These are phyloP conservation scores for Penicillium macrosclerotiorum DNA, from an alignment of 495 filamentous ascomycete species.

Conservation along the genomic window DNA sequence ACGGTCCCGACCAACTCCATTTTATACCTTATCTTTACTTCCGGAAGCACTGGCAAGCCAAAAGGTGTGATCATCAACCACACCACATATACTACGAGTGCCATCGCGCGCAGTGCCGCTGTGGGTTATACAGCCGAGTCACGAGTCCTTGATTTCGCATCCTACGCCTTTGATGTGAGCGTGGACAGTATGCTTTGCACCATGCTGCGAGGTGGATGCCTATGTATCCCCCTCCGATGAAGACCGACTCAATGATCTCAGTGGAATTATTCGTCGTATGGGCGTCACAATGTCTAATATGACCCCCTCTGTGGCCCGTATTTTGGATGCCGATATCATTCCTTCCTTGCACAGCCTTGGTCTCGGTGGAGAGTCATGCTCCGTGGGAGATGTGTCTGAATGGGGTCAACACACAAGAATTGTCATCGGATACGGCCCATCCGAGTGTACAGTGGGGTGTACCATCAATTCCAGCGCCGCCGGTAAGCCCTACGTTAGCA, in stretches of 20 bases:
- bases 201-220: conserved; percentile 34
- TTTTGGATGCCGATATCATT: conserved; percentile 20
- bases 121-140: conserved; percentile 2
- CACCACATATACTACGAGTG: conserved; percentile 21
- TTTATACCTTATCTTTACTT: conserved; percentile 32
- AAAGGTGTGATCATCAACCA: conserved; percentile 47
- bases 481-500: conserved; percentile 14
- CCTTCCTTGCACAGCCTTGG: conserved; percentile 20
- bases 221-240: conserved; percentile 38
- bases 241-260: conserved; percentile 25
- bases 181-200: conserved; percentile 56
- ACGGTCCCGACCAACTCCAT: neutral
- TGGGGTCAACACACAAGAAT: conserved; percentile 20
- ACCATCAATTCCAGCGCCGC: conserved; percentile 9
- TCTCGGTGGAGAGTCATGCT: conserved; percentile 22
- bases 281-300: conserved; percentile 24
- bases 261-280: conserved; percentile 16
- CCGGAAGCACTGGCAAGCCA: conserved; percentile 38
- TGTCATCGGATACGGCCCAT: conserved; percentile 36
- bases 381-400: conserved; percentile 5
- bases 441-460: conserved; percentile 26
- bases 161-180: conserved; percentile 57
- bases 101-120: neutral
- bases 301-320: conserved; percentile 22
- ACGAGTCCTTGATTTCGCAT: conserved; percentile 57